Percentiles rank a stretch among this genome's conserved stretches.
phyloP scores from a whole-genome alignment of 768 basidiomycete species.

The Trametes cingulata region DNA sequence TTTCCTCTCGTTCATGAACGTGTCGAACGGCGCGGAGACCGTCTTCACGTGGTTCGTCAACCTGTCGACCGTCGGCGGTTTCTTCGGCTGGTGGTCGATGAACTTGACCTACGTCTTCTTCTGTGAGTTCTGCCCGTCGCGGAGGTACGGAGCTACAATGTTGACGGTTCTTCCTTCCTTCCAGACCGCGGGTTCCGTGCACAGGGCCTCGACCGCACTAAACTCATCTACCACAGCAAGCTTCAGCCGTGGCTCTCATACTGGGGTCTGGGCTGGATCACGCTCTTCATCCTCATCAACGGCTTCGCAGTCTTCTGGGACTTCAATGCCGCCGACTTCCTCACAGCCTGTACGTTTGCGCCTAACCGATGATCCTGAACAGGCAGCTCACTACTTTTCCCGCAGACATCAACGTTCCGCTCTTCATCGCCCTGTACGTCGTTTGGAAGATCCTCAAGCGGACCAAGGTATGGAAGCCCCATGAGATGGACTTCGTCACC shows the following conservation, averaged over 20 bases:
- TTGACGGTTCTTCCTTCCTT: neutral
- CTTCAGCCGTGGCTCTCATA: slow-evolving; percentile 69
- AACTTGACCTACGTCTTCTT: slow-evolving; percentile 74
- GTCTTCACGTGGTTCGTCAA: slow-evolving; percentile 74
- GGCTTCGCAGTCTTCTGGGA: slow-evolving; percentile 63
- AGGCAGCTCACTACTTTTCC: slow-evolving; percentile 5
- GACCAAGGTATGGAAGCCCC: slow-evolving; percentile 49
- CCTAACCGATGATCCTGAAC: neutral
- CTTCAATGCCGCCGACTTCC: slow-evolving; percentile 56
- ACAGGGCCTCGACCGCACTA: slow-evolving; percentile 63
- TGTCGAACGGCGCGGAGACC: slow-evolving; percentile 53
- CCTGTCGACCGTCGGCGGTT: slow-evolving; percentile 66
- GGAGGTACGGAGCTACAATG: neutral
- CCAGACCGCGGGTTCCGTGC: slow-evolving; percentile 60
- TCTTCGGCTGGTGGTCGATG: slow-evolving; percentile 67
- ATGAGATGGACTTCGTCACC: slow-evolving; percentile 73
- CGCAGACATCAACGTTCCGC: slow-evolving; percentile 46
- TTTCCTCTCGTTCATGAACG: slow-evolving; percentile 64
- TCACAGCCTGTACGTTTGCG: slow-evolving; percentile 42
- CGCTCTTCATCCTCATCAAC: slow-evolving; percentile 59
- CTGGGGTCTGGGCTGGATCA: slow-evolving; percentile 69
- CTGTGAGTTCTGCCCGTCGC: slow-evolving; percentile 43
- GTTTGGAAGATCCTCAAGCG: slow-evolving; percentile 46
- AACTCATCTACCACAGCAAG: slow-evolving; percentile 60
- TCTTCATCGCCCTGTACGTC: slow-evolving; percentile 48